Base-by-base conservation (phyloP, 176 grass and related monocot genomes). In the Oryza glumipatula region DNA sequence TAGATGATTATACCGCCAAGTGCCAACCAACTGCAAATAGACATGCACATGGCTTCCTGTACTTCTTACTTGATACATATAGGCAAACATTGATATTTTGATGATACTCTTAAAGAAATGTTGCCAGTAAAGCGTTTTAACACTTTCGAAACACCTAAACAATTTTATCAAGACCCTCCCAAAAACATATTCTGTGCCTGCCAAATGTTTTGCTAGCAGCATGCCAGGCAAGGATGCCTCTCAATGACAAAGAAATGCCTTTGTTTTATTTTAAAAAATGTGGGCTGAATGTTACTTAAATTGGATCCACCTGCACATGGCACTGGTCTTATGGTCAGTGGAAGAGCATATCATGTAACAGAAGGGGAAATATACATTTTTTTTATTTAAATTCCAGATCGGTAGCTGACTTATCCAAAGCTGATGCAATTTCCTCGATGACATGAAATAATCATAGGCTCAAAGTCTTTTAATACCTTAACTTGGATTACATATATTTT, bases 51-150 rank as follows among this genome's bases (percentile, higher is more conserved):
- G 1, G 38, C 17, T 60, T 36, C 33, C 23, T 35, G 16, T 56
- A 76, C 7, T 7, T 58, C 80, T 70, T 63, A 51, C 23, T 47
- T 35, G 52, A 73, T 82, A 21, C 22, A 75, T 49, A 38, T 11
- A 12, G 17, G 21, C 9, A 24, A 6, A 23, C 64, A 30, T n/a
- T 5, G n/a, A 39, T 67, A 74, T 19, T 22, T 80, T 33, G 8
- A 65, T 2, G 46, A 65, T 49, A 36, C 5, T 16, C 7, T 67
- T 47, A n/a, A 72, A 26, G 15, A 3, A 47, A 12, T 67, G 24
- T 83, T 82, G 8, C 70, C 16, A 10, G 38, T 47, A 15, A 43
- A 78, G 39, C 61, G 30, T 47, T 32, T 82, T 64, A 61, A 82
- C 30, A 24, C 3, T 73, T 6, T 14, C 0, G 26, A 82, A 82